Evolutionary conservation across 768 basidiomycete genomes (phyloP), one percentile per base, ranked within the genome.

Genomic region (Phaeolepiota aurea): DNA sequence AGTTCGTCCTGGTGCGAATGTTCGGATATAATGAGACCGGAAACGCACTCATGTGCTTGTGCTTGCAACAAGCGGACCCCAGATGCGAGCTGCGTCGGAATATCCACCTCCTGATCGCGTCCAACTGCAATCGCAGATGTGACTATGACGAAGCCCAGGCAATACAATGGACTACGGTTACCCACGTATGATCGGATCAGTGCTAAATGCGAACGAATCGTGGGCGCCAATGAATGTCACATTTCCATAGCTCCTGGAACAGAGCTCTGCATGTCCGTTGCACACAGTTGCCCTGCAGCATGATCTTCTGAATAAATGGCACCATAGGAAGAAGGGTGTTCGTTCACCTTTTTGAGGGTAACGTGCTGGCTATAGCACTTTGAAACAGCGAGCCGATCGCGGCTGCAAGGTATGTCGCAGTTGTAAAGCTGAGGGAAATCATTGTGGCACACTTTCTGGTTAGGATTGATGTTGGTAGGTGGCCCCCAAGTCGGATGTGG

Each of bases 211-310:
- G 44, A 68, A 76, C 1, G 76, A 77, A 51, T 79, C 71, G 46
- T 79, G 77, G 3, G 75, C 68, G 44, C 65, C 69, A 15, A 72
- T 41, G 47, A 64, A 70, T 0, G 69, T 71, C 14, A 63, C 59
- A 38, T 73, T 72, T 37, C 65, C 74, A 51, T 82, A 85, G 37
- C 61, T 60, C 21, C 75, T 63, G 41, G 61, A 52, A 53, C 82
- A 85, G 1, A 83, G 57, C 45, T 77, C 77, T 5, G 77, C 63
- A 38, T 72, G 72, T 2, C 81, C 80, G 53, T 85, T 85, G 55
- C 81, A 85, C 2, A 73, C 62, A 12, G 59, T 64, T 11, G 62
- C 64, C 41, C 67, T 70, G 25, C 25, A 28, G n/a, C n/a, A n/a
- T 28, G 25, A 28, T 28, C 7, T 28, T 28, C 25, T 28, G 25